These are phyloP conservation scores for Colletotrichum eleusines DNA, from an alignment of 2,329 filamentous ascomycete genomes.

Conservation along the genomic window DNA sequence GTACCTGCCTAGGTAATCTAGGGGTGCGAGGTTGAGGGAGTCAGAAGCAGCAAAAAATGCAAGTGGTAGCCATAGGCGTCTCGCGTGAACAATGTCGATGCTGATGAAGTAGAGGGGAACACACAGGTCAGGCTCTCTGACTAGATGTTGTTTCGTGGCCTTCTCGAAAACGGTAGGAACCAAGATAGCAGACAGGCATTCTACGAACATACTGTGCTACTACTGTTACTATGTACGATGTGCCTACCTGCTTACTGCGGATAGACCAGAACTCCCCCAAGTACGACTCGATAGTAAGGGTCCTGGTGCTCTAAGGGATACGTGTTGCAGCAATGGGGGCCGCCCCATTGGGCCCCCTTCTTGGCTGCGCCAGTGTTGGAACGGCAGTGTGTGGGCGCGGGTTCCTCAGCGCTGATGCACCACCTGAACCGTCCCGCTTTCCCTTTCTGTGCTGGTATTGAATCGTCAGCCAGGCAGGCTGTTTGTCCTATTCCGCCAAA, in stretches of 20 bases:
- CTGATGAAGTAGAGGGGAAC: not conserved
- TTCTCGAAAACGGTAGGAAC: slow-evolving; percentile 40
- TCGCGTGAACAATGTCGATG: not conserved
- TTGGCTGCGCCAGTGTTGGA: slow-evolving; percentile 14
- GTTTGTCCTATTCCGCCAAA: slow-evolving; percentile 3
- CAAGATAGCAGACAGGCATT: not conserved
- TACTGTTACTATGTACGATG: too few relatives aligned
- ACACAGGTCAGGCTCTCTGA: slow-evolving; percentile 12
- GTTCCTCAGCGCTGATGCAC: not conserved
- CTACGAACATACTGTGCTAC: not conserved
- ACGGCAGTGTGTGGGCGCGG: slow-evolving; percentile 12
- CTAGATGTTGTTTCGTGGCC: slow-evolving; percentile 37
- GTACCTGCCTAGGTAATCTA: not conserved
- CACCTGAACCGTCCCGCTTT: not conserved
- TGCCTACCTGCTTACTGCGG: not conserved
- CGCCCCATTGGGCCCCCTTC: slow-evolving; percentile 4
- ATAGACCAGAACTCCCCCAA: not conserved
- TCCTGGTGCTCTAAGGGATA: not conserved
- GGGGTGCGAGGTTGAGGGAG: too few relatives aligned
- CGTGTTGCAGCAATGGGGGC: slow-evolving; percentile 5
- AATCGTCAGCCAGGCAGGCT: not conserved
- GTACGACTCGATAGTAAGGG: not conserved
- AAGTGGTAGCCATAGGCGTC: not conserved
- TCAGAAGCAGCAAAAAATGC: not conserved
- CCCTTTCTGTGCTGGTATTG: not conserved